A percentile compares a stretch with the other conserved stretches of the same genome.
phyloP scores from a whole-genome alignment of 2,329 filamentous ascomycete genomes.

The Emergomyces pasteurianus region DNA sequence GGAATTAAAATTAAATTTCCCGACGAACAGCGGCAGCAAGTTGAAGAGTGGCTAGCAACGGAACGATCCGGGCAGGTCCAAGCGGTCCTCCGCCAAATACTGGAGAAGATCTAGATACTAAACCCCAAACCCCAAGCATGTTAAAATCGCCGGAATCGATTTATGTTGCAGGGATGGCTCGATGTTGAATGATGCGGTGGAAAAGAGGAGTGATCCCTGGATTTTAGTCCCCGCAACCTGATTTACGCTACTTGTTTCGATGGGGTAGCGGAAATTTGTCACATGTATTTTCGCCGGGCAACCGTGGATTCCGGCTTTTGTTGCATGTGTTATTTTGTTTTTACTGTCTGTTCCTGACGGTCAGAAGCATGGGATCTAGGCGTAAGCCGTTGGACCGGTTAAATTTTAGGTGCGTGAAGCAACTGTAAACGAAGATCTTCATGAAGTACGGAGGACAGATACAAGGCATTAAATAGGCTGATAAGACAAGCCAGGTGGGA shows the following conservation, averaged over 20 bases:
- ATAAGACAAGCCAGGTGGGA: background rate
- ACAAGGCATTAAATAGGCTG: background rate
- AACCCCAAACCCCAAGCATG: too few species aligned
- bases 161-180: background rate
- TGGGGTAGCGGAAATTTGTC: background rate
- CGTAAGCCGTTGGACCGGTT: background rate
- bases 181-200: background rate
- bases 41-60: constrained; percentile 24
- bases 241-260: background rate
- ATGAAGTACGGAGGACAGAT: too few species aligned
- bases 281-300: background rate
- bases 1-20: constrained; percentile 13
- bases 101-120: constrained; percentile 1
- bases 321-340: background rate
- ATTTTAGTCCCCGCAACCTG: background rate
- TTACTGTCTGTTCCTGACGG: background rate
- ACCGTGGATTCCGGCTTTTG: background rate
- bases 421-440: background rate
- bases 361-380: background rate
- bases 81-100: constrained; percentile 20
- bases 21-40: constrained; percentile 12
- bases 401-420: background rate
- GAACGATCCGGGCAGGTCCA: constrained; percentile 31
- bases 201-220: background rate
- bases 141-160: background rate